Percentiles rank a stretch among this genome's conserved stretches.
phyloP scores from a whole-genome alignment of 2,329 filamentous ascomycete genomes.

The Dactylella cylindrospora region DNA sequence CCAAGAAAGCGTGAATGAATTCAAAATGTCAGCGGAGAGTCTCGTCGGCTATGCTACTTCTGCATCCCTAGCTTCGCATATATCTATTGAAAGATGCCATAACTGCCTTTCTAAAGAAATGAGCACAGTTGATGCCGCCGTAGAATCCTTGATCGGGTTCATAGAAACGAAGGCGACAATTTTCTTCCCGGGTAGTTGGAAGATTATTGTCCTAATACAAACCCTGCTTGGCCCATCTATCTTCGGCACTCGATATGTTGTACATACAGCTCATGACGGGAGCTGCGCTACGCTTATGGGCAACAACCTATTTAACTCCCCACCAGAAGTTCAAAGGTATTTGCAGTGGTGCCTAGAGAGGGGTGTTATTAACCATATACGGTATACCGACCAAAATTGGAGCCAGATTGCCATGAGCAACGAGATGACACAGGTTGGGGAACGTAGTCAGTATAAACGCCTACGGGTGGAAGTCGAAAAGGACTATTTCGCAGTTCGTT shows the following conservation, averaged over 20 bases:
- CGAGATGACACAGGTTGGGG: slow-evolving; percentile 46
- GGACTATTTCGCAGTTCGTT: slow-evolving; percentile 45
- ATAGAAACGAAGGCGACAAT: slow-evolving; percentile 55
- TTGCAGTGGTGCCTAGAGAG: slow-evolving; percentile 49
- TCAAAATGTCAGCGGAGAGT: slow-evolving; percentile 41
- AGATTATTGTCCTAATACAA: slow-evolving; percentile 45
- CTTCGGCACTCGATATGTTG: slow-evolving; percentile 47
- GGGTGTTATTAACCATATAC: slow-evolving; percentile 47
- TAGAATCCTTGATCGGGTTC: slow-evolving; percentile 53
- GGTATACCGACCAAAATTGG: slow-evolving; percentile 42
- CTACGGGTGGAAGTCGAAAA: slow-evolving; percentile 47
- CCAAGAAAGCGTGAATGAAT: slow-evolving; percentile 41
- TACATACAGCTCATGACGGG: slow-evolving; percentile 48
- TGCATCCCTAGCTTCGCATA: slow-evolving; percentile 42
- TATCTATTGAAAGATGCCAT: slow-evolving; percentile 44
- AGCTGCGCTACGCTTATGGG: slow-evolving; percentile 48
- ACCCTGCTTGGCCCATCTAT: slow-evolving; percentile 45
- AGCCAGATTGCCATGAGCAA: slow-evolving; percentile 48
- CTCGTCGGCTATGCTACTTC: slow-evolving; percentile 47
- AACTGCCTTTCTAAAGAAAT: slow-evolving; percentile 45
- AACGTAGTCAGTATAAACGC: slow-evolving; percentile 45
- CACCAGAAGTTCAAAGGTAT: slow-evolving; percentile 47
- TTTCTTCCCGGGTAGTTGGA: slow-evolving; percentile 50
- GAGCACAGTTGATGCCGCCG: slow-evolving; percentile 52
- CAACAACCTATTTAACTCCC: slow-evolving; percentile 46